Evolutionary conservation across 2,329 filamentous ascomycete genomes (phyloP).

Genomic region (Corinectria fuckeliana): DNA sequence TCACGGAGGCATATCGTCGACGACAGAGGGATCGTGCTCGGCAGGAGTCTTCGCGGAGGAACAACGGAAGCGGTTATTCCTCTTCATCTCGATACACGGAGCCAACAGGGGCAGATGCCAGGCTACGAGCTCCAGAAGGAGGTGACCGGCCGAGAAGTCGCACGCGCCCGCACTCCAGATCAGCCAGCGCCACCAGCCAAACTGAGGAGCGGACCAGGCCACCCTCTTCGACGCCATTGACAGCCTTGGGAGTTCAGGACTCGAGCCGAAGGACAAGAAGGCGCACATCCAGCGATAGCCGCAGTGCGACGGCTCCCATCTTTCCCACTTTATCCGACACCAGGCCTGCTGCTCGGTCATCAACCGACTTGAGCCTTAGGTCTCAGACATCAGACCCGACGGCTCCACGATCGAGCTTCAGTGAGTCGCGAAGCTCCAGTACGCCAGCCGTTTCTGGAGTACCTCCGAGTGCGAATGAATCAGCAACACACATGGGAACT

Average conservation of each 20-base stretch:
- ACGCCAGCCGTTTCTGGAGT: constrained; percentile 42
- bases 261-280: constrained; percentile 46
- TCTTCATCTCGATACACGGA: constrained; percentile 45
- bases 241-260: constrained; percentile 43
- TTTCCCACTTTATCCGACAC: constrained; percentile 50
- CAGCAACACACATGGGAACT: constrained; percentile 19
- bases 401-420: constrained; percentile 47
- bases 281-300: constrained; percentile 60
- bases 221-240: constrained; percentile 44
- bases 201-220: constrained; percentile 59
- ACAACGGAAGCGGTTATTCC: constrained; percentile 44
- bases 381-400: constrained; percentile 48
- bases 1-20: constrained; percentile 85
- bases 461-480: constrained; percentile 32
- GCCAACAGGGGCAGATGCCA: constrained; percentile 30
- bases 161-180: constrained; percentile 53
- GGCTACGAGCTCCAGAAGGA: constrained; percentile 38
- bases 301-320: constrained; percentile 59
- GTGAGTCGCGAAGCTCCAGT: constrained; percentile 52
- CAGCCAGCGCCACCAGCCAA: constrained; percentile 51
- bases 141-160: constrained; percentile 40
- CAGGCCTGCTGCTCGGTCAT: constrained; percentile 64
- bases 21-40: constrained; percentile 71
- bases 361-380: constrained; percentile 65
- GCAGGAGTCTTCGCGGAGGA: constrained; percentile 54